Conservation (phyloP, 306 rosid species). For the Oxytropis ochrocephala region DNA sequence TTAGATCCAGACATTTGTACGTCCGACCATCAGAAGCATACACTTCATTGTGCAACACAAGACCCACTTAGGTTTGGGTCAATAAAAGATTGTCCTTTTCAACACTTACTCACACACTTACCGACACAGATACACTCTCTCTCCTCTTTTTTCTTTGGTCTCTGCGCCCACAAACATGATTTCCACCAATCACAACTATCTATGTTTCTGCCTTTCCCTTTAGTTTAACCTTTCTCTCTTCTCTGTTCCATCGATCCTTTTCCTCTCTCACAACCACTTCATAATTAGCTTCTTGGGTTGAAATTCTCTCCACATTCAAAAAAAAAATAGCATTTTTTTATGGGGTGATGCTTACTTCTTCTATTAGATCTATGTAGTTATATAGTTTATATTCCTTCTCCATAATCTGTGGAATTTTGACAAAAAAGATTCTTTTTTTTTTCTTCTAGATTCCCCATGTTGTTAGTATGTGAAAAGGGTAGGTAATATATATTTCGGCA, state of each 20-base stretch:
- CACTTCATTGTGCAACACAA: no score
- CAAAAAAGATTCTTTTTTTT: constrained; percentile 21
- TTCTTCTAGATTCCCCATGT: constrained; percentile 30
- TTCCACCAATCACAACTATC: no score
- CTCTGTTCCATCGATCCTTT: constrained; percentile 46
- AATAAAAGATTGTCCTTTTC: no score
- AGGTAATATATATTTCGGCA: background rate
- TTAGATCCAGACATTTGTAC: no score
- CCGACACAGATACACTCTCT: no score
- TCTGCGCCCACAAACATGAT: no score
- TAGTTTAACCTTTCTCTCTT: constrained; percentile 26
- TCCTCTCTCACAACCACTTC: constrained; percentile 26
- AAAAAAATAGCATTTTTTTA: no score
- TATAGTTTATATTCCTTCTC: constrained; percentile 30
- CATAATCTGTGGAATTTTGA: constrained; percentile 21
- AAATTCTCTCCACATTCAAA: constrained; percentile 17
- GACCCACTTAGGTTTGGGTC: no score
- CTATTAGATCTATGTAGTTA: constrained; percentile 37
- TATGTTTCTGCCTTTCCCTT: constrained; percentile 29
- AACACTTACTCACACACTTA: no score
- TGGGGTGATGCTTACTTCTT: constrained; percentile 15
- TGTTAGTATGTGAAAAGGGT: constrained; percentile 26
- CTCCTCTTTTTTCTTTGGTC: no score
- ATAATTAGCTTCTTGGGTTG: background rate
- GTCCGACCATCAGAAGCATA: no score